Base-by-base conservation (phyloP, 2,329 filamentous ascomycete species). In the Ascocoryne sarcoides region DNA sequence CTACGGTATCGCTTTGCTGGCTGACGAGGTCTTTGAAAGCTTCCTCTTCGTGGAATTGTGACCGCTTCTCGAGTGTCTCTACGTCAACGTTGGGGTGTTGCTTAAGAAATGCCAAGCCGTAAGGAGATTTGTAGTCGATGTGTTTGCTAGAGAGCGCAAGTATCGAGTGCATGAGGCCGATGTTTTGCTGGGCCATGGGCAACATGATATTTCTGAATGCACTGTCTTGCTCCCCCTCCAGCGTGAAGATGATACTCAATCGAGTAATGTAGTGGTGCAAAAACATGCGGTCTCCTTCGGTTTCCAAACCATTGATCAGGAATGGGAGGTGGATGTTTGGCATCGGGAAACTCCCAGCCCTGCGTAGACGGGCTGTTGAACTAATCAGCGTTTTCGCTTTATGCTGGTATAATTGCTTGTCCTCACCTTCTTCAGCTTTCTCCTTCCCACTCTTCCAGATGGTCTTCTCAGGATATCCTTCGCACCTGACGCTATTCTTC, bases 401-500 rank as follows among this genome's bases (percentile, higher is more conserved):
- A 31, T 37, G 45, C 43, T 47, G 48, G 46, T 42, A 46, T 37
- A 34, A 37, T 47, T 36, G 44, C 17, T 39, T 39, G 18, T 38
- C 43, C 64, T 50, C 66, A 76, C 75, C 75, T 65, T 86, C 79
- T 65, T 83, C 79, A 23, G 76, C 72, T 57, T 72, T 59, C 60
- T 90, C 83, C 58, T 77, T 86, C 19, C 87, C 86, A 56, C 85
- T 89, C 61, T 81, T 86, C 88, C 88, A 95, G 38, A 87, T 75
- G 43, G 85, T 82, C 59, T 87, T 87, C 46, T 86, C 82, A 37
- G 85, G 84, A 57, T 94, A 95, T 10, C 88, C 88, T 63, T 94
- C 87, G 58, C 88, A 95, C 10, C 89, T 77, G 10, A 94, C 85
- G 7, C 87, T 86, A 60, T 94, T 95, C 70, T 94, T 95, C 64